Evolutionary conservation across 2,329 filamentous ascomycete species (phyloP), one percentile per base, ranked within the genome.

Genomic region (Phialophora macrospora): DNA sequence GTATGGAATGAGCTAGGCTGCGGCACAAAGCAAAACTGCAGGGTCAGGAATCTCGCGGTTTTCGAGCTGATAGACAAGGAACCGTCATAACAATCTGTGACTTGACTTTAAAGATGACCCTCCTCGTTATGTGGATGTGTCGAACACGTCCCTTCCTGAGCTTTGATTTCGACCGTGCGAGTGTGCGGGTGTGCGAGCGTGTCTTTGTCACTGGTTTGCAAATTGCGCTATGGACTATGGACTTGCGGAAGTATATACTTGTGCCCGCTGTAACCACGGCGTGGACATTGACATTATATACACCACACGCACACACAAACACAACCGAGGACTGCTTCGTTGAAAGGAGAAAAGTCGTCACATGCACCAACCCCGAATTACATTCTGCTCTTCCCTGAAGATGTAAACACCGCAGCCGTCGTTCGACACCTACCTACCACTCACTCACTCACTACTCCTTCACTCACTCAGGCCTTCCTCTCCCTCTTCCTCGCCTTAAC

Each of bases 401-500:
- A 9, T 9, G 30, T 6, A 30, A 9, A 30, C 9, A 30, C 30
- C 30, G 7, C 7, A 9, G n/a, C 9, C 30, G 30, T 8, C 30
- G 30, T 30, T 30, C 30, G 30, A 30, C 30, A 9, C 8, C 30
- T 9, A 30, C 32, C 12, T 4, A 34, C 32, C 11, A 11, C 32
- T 34, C 9, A 11, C 20, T 48, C 44, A 20, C 14, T 22, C 5
- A 24, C 46, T 24, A 6, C 34, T 24, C 14, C 14, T 20, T 20
- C 14, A 24, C 12, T 11, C 9, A 8, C n/a, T 49, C 41, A 58
- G 44, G n/a, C 41, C 38, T 24, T 60, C 32, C 51, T 54, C 56
- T 28, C 64, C 55, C 60, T 60, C 44, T 64, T 64, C 38, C 26
- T 64, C 20, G 60, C 64, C 8, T 14, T 58, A 20, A 68, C 67